These are phyloP conservation scores for Boechera retrofracta DNA, from an alignment of 345 rosid genomes.

Conservation along the genomic window DNA sequence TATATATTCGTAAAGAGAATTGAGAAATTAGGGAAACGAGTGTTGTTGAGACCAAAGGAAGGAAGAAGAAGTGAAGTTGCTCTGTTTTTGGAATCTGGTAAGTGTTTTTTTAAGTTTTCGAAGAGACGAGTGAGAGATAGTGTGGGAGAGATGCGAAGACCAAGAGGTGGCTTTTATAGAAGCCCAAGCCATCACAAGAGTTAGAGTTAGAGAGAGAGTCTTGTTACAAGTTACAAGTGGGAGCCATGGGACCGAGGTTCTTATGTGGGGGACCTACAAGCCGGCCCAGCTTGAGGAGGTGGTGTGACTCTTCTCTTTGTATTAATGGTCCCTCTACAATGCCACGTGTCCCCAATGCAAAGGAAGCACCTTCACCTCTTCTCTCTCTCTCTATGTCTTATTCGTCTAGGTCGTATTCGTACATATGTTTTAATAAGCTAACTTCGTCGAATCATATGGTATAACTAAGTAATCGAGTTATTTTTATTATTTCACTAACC, in stretches of 20 bases:
- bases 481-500: background rate
- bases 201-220: background rate
- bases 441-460: constrained; percentile 18
- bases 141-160: constrained; percentile 30
- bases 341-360: constrained; percentile 33
- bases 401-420: constrained; percentile 23
- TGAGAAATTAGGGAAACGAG: background rate
- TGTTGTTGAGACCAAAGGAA: background rate
- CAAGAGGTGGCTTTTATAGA: constrained; percentile 45
- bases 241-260: constrained; percentile 43
- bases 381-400: background rate
- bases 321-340: constrained; percentile 1
- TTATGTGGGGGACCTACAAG: constrained; percentile 40
- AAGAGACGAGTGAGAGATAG: constrained; percentile 43
- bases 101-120: constrained; percentile 8
- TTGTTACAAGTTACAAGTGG: constrained; percentile 36
- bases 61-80: constrained; percentile 11
- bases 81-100: constrained; percentile 18
- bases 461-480: background rate
- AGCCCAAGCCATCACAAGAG: constrained; percentile 1
- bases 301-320: constrained; percentile 27
- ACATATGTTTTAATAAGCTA: constrained; percentile 18
- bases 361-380: background rate
- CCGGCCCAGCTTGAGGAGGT: constrained; percentile 37
- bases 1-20: background rate